Evolutionary conservation across 208 protist genomes (phyloP).

Genomic region (Trypanosoma congolense): DNA sequence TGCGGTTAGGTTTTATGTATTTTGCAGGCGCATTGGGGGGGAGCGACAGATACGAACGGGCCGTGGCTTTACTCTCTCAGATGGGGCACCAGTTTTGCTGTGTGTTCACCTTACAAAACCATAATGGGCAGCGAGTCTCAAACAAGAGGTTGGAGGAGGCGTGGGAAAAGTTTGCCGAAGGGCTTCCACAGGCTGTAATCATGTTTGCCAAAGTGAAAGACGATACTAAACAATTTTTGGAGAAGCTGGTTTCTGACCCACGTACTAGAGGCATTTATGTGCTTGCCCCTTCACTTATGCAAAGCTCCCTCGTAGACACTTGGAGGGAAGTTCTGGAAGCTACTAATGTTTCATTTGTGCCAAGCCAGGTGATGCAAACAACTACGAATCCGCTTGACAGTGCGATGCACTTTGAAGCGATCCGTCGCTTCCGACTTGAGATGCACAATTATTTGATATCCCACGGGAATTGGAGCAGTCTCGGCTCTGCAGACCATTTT

Average conservation of each 20-base stretch:
- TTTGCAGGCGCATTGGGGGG: slow-evolving; percentile 2
- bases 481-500: slow-evolving; percentile 6
- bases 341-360: not conserved
- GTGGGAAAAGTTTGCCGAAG: slow-evolving; percentile 16
- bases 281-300: slow-evolving; percentile 7
- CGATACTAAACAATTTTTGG: slow-evolving; percentile 12
- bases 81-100: slow-evolving; percentile 20
- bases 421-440: slow-evolving; percentile 8
- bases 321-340: not conserved
- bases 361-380: slow-evolving; percentile 10
- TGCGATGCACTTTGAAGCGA: slow-evolving; percentile 6
- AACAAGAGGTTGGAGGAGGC: slow-evolving; percentile 8
- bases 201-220: slow-evolving; percentile 3
- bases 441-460: slow-evolving; percentile 5
- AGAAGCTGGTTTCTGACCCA: slow-evolving; percentile 9
- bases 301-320: slow-evolving; percentile 3
- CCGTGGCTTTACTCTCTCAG: slow-evolving; percentile 7
- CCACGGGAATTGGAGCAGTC: not conserved
- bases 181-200: slow-evolving; percentile 20
- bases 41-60: not conserved
- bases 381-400: slow-evolving; percentile 14
- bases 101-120: slow-evolving; percentile 20
- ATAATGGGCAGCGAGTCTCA: not conserved
- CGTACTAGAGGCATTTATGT: slow-evolving; percentile 8
- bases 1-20: slow-evolving; percentile 31